Base-by-base conservation (phyloP, 2,329 filamentous ascomycete genomes). In the Sarocladium strictum region DNA sequence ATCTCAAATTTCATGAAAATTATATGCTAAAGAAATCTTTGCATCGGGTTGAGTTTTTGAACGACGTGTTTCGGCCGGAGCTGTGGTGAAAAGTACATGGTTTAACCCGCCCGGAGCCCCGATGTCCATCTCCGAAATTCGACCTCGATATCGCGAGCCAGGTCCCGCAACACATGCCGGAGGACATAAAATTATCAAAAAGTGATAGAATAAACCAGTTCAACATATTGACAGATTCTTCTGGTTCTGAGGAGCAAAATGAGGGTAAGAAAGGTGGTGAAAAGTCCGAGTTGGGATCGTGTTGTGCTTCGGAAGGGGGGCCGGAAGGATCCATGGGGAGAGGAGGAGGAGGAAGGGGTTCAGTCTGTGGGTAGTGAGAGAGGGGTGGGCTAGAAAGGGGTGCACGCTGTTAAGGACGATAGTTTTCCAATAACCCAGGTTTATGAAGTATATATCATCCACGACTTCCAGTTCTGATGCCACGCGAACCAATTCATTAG, bases 211-310 rank as follows among this genome's bases (percentile, higher is more conserved):
- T n/a, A 53, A 61, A 21, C 54, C 60, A 63, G 54, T 55, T 62
- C 35, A n/a, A 10, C 45, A 32, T 33, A 35, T 26, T 26, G 11
- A 4, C 65, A 43, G 71, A 73, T 69, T 72, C 73, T 69, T 59
- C 70, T 58, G 55, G 41, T 52, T 54, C 50, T 40, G 69, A 68
- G 72, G 83, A 83, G 71, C 73, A 75, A 64, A 85, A 84, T 64
- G 78, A 89, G 84, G 81, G 81, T 77, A 84, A 83, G 76, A 79
- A 87, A 70, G 74, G 71, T 65, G 70, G 69, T 67, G 62, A 72
- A 72, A 68, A n/a, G 29, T 50, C 56, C 26, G 53, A 55, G 23
- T 52, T 54, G 58, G 32, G 67, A 5, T 63, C 64, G 61, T 61
- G 64, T 64, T 63, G 59, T 60, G 59, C 63, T 59, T 61, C 63